Evolutionary conservation across 1,139 yeast genomes (phyloP).

Genomic region (Suhomyces taliae): DNA sequence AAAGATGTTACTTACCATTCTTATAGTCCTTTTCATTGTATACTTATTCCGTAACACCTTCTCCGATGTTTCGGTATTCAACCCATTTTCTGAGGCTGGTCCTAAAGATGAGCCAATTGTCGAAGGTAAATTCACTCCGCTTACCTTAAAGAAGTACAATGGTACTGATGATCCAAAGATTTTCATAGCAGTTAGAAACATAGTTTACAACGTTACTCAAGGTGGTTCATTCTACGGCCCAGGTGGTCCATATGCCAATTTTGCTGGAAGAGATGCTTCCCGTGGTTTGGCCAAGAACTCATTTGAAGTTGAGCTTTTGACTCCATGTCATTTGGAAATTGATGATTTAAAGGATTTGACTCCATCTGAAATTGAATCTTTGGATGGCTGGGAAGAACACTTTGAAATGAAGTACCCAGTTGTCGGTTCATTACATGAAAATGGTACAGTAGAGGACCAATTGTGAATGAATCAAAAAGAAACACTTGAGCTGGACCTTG

Average conservation of each 20-base stretch:
- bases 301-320: constrained; percentile 65
- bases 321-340: constrained; percentile 65
- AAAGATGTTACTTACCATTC: constrained; percentile 20
- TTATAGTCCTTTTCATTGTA: constrained; percentile 19
- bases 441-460: constrained; percentile 1
- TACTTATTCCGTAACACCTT: constrained; percentile 21
- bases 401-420: constrained; percentile 75
- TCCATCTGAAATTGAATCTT: constrained; percentile 60
- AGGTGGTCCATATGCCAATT: constrained; percentile 91
- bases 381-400: constrained; percentile 84
- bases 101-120: constrained; percentile 56
- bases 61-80: constrained; percentile 19
- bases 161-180: constrained; percentile 79
- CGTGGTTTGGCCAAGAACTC: constrained; percentile 91
- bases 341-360: constrained; percentile 66
- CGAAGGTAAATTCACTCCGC: constrained; percentile 80
- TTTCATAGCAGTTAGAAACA: constrained; percentile 79
- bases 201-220: constrained; percentile 78
- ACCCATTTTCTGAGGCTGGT: constrained; percentile 20
- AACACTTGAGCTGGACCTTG: not conserved
- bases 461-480: not conserved
- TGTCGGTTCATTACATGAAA: constrained; percentile 54
- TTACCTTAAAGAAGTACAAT: constrained; percentile 68
- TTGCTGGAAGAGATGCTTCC: constrained; percentile 96
- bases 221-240: constrained; percentile 94